Conservation (phyloP, 1,284 basidiomycete genomes). For the Neonothopanus nambi region DNA sequence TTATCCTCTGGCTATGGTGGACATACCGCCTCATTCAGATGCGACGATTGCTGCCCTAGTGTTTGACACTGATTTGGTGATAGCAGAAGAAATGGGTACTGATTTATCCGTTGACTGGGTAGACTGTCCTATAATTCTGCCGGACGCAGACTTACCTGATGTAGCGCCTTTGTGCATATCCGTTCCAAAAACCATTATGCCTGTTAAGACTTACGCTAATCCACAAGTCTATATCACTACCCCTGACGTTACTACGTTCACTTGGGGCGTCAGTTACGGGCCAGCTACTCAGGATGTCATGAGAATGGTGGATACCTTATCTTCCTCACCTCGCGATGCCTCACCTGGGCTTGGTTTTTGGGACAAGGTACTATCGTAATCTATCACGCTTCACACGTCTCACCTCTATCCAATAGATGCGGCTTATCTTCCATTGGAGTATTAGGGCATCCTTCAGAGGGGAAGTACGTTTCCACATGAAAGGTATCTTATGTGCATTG, state of each 20-base stretch:
- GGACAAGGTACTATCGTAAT: conserved; percentile 66
- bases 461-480: conserved; percentile 81
- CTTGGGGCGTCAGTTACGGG: conserved; percentile 90
- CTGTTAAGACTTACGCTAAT: conserved; percentile 89
- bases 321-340: conserved; percentile 81
- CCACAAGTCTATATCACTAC: conserved; percentile 73
- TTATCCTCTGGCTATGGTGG: conserved; percentile 71
- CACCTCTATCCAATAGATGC: conserved; percentile 52
- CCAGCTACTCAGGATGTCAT: conserved; percentile 88
- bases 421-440: conserved; percentile 85
- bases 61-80: conserved; percentile 81
- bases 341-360: conserved; percentile 91
- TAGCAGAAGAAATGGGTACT: conserved; percentile 88
- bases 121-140: conserved; percentile 61
- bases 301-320: conserved; percentile 81
- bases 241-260: conserved; percentile 70
- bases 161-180: conserved; percentile 60
- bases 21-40: conserved; percentile 51
- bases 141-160: conserved; percentile 51
- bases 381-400: background rate
- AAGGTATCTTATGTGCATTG: conserved; percentile 53
- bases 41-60: conserved; percentile 49
- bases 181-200: conserved; percentile 93
- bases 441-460: conserved; percentile 72
- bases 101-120: conserved; percentile 74